phyloP scores from a whole-genome alignment of 257 asterid genomes.

The Asclepias syriaca region DNA sequence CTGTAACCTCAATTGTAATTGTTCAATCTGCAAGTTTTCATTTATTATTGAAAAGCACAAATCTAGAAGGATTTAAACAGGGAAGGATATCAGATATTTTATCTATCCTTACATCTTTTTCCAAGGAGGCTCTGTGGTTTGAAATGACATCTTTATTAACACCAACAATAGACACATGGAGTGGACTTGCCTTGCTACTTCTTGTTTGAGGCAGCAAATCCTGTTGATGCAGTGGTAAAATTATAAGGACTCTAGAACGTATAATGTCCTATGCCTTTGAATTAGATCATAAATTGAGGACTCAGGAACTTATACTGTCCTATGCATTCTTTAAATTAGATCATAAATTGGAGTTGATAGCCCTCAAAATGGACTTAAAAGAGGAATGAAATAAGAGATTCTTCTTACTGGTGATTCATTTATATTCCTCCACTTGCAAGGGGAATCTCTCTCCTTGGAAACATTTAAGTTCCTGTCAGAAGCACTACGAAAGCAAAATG shows the following conservation, averaged over 20 bases:
- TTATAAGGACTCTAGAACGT: conserved; percentile 6
- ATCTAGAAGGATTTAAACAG: too few species aligned
- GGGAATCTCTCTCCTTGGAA: conserved; percentile 22
- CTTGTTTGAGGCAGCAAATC: conserved; percentile 25
- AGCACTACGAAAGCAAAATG: conserved; percentile 33
- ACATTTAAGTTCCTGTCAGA: conserved; percentile 33
- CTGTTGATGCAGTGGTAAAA: conserved; percentile 26
- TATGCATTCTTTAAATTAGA: background rate
- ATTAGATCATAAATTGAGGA: background rate
- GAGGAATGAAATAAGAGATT: background rate
- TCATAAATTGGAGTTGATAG: background rate
- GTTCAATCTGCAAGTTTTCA: conserved; percentile 40
- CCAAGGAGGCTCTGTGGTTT: conserved; percentile 44
- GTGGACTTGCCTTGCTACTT: conserved; percentile 37
- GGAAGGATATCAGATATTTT: too few species aligned
- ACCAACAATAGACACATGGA: conserved; percentile 23
- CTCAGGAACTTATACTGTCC: background rate
- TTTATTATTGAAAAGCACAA: background rate
- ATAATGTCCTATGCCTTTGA: background rate
- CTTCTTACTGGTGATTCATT: conserved; percentile 36
- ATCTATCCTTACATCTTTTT: conserved; percentile 40
- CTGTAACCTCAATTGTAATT: conserved; percentile 44
- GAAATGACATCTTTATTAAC: conserved; percentile 26
- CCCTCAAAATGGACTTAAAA: background rate
- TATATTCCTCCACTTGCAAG: conserved; percentile 15